phyloP scores from a whole-genome alignment of 176 grass and related monocot species.

The Triticum monococcum region DNA sequence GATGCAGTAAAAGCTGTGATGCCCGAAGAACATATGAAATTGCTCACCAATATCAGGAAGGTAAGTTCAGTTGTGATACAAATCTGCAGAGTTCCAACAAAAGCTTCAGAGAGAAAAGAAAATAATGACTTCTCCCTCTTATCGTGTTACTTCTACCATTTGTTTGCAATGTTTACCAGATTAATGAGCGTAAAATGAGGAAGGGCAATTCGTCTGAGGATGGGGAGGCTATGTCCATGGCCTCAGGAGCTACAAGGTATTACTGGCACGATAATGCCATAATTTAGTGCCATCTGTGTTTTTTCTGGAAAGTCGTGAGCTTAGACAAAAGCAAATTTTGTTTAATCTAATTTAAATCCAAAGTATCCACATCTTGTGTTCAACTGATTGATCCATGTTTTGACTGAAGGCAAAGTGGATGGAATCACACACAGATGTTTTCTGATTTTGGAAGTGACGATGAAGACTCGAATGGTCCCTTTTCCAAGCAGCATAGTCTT shows the following conservation, averaged over 20 bases:
- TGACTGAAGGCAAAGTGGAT: slow-evolving; percentile 73
- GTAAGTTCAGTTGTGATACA: slow-evolving; percentile 34
- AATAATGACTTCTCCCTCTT: background rate
- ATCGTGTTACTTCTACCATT: background rate
- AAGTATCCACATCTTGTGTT: background rate
- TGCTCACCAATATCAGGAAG: slow-evolving; percentile 90
- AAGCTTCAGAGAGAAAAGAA: background rate
- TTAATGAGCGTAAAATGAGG: slow-evolving; percentile 78
- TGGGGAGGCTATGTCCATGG: slow-evolving; percentile 50
- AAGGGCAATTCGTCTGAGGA: slow-evolving; percentile 72
- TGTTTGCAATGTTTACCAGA: slow-evolving; percentile 41
- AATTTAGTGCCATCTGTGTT: background rate
- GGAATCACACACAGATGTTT: slow-evolving; percentile 92
- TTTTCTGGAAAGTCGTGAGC: background rate
- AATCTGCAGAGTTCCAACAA: background rate
- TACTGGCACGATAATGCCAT: background rate
- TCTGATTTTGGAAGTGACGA: slow-evolving; percentile 90
- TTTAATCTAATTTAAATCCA: background rate
- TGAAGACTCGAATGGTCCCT: slow-evolving; percentile 37
- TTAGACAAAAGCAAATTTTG: background rate
- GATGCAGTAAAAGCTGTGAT: slow-evolving; percentile 92
- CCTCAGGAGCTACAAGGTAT: slow-evolving; percentile 80
- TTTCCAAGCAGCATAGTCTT: slow-evolving; percentile 31
- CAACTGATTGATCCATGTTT: slow-evolving; percentile 9
- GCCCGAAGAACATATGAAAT: slow-evolving; percentile 95